Conservation (phyloP, 2,329 filamentous ascomycete species). For the Geosmithia flava region DNA sequence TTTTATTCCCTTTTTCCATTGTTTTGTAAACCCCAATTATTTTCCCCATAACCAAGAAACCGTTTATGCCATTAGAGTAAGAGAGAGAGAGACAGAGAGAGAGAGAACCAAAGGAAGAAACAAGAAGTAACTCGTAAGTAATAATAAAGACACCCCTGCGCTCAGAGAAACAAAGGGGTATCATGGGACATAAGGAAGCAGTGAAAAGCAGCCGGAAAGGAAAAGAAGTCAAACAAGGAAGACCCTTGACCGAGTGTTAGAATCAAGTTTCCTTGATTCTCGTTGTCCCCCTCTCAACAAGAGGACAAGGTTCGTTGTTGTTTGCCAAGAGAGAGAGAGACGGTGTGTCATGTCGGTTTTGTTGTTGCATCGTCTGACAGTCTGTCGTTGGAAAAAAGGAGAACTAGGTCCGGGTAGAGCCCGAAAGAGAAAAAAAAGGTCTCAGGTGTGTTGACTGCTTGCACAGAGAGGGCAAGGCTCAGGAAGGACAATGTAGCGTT, state of each 20-base stretch:
- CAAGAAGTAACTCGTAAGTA: background rate
- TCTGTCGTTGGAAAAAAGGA: too few relatives aligned
- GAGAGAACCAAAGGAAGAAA: background rate
- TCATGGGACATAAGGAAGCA: background rate
- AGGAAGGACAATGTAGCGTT: constrained; percentile 59
- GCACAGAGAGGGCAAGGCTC: constrained; percentile 40
- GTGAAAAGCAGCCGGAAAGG: background rate
- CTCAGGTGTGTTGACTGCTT: constrained; percentile 2
- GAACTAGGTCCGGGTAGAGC: too few relatives aligned
- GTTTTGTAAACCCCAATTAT: too few relatives aligned
- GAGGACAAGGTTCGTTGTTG: too few relatives aligned
- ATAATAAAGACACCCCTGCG: background rate
- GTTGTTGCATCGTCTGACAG: too few relatives aligned
- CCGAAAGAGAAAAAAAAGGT: background rate
- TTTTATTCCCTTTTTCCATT: too few relatives aligned
- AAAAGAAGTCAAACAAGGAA: background rate
- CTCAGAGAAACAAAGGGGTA: background rate
- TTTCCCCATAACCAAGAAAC: background rate
- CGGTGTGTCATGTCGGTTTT: too few relatives aligned
- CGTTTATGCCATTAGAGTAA: background rate
- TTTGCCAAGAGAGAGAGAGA: too few relatives aligned
- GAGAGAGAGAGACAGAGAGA: too few relatives aligned
- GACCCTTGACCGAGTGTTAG: too few relatives aligned
- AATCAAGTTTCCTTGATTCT: too few relatives aligned
- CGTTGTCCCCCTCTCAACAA: too few relatives aligned